These are phyloP conservation scores for Fusarium hostae DNA, from an alignment of 2,329 filamentous ascomycete species.

Conservation along the genomic window DNA sequence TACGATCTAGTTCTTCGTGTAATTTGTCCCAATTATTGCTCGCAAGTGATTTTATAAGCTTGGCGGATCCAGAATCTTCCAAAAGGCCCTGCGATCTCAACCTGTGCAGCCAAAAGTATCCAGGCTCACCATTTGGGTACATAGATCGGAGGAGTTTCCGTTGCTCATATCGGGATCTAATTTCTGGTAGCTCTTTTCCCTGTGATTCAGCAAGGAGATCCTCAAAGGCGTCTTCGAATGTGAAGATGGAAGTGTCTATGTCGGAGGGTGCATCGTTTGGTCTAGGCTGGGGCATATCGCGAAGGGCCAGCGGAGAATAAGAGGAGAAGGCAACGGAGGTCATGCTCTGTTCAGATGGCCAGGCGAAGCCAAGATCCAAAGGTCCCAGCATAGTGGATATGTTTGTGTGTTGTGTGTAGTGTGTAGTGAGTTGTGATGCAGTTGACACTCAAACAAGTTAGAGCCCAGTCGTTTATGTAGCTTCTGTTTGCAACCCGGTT, in stretches of 20 bases:
- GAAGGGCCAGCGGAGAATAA: conserved; percentile 52
- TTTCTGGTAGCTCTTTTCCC: conserved; percentile 55
- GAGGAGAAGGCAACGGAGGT: conserved; percentile 40
- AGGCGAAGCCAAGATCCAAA: conserved; percentile 31
- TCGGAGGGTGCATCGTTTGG: conserved; percentile 57
- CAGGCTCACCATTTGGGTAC: conserved; percentile 55
- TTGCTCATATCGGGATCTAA: conserved; percentile 50
- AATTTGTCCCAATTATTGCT: conserved; percentile 46
- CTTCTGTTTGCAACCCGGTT: conserved; percentile 47
- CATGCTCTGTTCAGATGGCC: conserved; percentile 33
- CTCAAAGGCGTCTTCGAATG: conserved; percentile 68
- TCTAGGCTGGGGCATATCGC: conserved; percentile 58
- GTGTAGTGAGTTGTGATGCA: conserved; percentile 8
- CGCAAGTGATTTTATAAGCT: conserved; percentile 23
- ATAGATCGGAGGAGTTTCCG: conserved; percentile 52
- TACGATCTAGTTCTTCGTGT: conserved; percentile 47
- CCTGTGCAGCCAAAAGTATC: conserved; percentile 55
- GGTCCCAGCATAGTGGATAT: conserved; percentile 36
- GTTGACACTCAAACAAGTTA: conserved; percentile 33
- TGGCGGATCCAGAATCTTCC: conserved; percentile 43
- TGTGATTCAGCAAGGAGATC: conserved; percentile 63
- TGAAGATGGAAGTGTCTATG: conserved; percentile 55
- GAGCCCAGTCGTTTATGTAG: conserved; percentile 45
- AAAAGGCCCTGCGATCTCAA: conserved; percentile 54
- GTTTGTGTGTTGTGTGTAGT: conserved; percentile 1